These are phyloP conservation scores for Camptophora hylomeconis DNA, from an alignment of 2,329 filamentous ascomycete genomes.

Conservation along the genomic window DNA sequence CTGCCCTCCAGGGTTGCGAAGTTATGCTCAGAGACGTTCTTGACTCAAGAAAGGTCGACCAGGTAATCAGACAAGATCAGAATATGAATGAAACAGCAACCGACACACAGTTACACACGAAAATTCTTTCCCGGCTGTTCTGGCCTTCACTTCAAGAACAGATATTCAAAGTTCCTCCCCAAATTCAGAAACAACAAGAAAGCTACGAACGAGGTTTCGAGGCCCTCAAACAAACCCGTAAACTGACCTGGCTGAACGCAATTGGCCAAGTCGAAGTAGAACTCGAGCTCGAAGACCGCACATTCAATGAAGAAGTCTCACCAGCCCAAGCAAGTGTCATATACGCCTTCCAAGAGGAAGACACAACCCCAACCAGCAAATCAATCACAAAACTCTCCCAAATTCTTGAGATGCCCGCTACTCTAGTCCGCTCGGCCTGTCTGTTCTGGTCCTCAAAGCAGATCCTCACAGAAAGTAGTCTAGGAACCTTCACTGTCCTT, in stretches of 20 bases:
- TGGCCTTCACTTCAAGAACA: slow-evolving; percentile 63
- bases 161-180: slow-evolving; percentile 31
- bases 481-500: slow-evolving; percentile 42
- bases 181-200: slow-evolving; percentile 45
- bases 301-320: slow-evolving; percentile 55
- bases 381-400: slow-evolving; percentile 32
- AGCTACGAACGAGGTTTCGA: slow-evolving; percentile 67
- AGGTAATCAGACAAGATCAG: slow-evolving; percentile 45
- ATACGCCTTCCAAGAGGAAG: slow-evolving; percentile 55
- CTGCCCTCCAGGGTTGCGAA: slow-evolving; percentile 78
- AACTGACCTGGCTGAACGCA: slow-evolving; percentile 76
- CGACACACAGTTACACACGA: slow-evolving; percentile 50
- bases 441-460: slow-evolving; percentile 50
- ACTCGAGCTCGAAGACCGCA: slow-evolving; percentile 70
- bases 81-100: slow-evolving; percentile 13
- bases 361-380: slow-evolving; percentile 25
- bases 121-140: slow-evolving; percentile 83
- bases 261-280: slow-evolving; percentile 69
- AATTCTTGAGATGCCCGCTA: slow-evolving; percentile 40
- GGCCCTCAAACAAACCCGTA: slow-evolving; percentile 66
- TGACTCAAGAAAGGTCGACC: slow-evolving; percentile 65
- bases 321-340: slow-evolving; percentile 81
- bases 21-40: slow-evolving; percentile 93
- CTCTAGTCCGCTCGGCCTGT: slow-evolving; percentile 46
- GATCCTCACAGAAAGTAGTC: slow-evolving; percentile 33